These are phyloP conservation scores for Hypoxylon sp. DNA, from an alignment of 2,329 filamentous ascomycete genomes.

Conservation along the genomic window DNA sequence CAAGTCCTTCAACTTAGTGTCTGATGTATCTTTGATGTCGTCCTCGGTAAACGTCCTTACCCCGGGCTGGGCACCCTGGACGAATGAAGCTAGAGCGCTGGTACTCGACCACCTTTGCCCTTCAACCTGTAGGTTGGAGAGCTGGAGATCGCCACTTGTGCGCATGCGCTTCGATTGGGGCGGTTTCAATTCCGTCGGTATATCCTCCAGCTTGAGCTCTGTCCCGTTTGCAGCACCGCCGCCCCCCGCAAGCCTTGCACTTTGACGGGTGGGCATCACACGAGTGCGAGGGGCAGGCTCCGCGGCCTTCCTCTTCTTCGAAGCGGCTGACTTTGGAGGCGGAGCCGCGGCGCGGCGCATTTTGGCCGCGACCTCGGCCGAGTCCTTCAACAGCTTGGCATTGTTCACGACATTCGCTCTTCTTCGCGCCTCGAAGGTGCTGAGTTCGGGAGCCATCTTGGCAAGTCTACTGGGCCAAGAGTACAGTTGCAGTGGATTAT, in stretches of 20 bases:
- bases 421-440: constrained; percentile 88
- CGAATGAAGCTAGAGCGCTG: constrained; percentile 74
- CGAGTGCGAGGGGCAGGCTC: constrained; percentile 65
- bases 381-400: constrained; percentile 79
- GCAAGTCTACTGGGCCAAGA: constrained; percentile 25
- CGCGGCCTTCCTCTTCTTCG: constrained; percentile 57
- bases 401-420: constrained; percentile 92
- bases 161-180: constrained; percentile 71
- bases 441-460: constrained; percentile 72
- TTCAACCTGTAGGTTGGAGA: constrained; percentile 84
- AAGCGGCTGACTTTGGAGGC: constrained; percentile 60
- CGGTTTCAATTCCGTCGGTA: constrained; percentile 57
- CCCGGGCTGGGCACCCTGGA: constrained; percentile 81
- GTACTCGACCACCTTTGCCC: constrained; percentile 82
- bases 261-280: constrained; percentile 68
- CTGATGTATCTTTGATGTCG: constrained; percentile 82
- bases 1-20: constrained; percentile 80
- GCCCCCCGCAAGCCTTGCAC: constrained; percentile 70
- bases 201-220: constrained; percentile 64
- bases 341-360: constrained; percentile 73
- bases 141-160: constrained; percentile 72
- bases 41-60: constrained; percentile 88
- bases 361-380: constrained; percentile 79
- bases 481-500: neutral
- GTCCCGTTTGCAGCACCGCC: constrained; percentile 63